phyloP scores from a whole-genome alignment of 352 stramenopile genomes.

The Thraustochytrium sp. region DNA sequence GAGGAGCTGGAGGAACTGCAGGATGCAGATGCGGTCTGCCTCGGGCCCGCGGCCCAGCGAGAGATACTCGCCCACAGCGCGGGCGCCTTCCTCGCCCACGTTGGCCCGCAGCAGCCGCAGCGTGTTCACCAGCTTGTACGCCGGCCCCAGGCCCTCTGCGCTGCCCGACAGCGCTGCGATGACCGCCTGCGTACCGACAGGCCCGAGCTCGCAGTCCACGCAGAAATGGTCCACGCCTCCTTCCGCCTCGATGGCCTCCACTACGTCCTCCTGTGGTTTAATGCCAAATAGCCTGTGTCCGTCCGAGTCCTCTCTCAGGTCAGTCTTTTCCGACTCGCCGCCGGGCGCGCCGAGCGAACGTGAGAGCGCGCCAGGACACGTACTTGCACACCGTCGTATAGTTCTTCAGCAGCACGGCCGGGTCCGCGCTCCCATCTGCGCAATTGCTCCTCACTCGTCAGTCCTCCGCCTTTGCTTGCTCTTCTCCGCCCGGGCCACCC shows the following conservation, averaged over 20 bases:
- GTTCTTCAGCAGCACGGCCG: not conserved
- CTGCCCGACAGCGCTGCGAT: not conserved
- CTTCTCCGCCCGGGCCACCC: not conserved
- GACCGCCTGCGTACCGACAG: not conserved
- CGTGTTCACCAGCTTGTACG: slow-evolving; percentile 17
- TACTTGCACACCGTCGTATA: slow-evolving; percentile 32
- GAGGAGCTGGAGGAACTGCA: slow-evolving; percentile 28
- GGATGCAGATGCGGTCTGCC: not conserved
- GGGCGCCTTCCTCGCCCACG: slow-evolving; percentile 5
- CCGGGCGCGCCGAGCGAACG: not conserved
- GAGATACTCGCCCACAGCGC: not conserved
- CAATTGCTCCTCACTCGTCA: not conserved
- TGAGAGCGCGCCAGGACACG: not conserved
- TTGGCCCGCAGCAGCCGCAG: slow-evolving; percentile 9
- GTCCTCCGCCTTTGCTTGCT: not conserved
- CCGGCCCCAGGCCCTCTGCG: not conserved
- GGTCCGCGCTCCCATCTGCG: not conserved
- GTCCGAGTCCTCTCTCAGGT: not conserved
- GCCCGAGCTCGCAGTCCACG: slow-evolving; percentile 1
- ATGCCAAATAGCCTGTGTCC: slow-evolving; percentile 18
- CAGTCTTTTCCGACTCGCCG: no score
- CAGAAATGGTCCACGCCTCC: not conserved
- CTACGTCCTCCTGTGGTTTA: not conserved
- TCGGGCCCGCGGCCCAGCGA: not conserved
- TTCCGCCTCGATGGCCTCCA: slow-evolving; percentile 13